Evolutionary conservation across 2,329 filamentous ascomycete genomes (phyloP), one percentile per base, ranked within the genome.

Genomic region (Fusarium sp.): DNA sequence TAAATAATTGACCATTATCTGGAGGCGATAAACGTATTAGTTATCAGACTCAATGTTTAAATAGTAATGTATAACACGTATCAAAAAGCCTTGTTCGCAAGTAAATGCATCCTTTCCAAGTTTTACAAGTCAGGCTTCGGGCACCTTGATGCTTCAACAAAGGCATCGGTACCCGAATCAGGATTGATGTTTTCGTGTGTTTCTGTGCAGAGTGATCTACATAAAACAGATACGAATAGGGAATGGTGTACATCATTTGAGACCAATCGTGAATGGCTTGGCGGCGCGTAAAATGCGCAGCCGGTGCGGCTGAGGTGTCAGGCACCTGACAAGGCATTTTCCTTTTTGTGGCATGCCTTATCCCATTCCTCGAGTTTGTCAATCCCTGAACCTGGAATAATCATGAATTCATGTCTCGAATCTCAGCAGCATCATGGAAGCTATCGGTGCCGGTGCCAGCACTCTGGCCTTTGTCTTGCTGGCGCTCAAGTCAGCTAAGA

Each of bases 391-490:
- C 18, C 34, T 38, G 18, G 6, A 11, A 6, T 11, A 6, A 38
- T n/a, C 10, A 38, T n/a, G 18, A 4, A 38, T 7, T 4, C 11
- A n/a, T 18, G 34, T 18, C 3, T n/a, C 34, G 6, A 6, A 7
- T 1, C 5, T 11, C 1, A 38, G 10, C 3, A 38, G 34, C 34
- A 38, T 7, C 6, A 38, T 38, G 34, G 34, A 38, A 38, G 34
- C 34, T 5, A 38, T 38, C 34, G 34, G 34, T 38, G 34, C 34
- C 10, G 63, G 62, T n/a, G 63, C 63, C 7, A 66, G 62, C 14
- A 66, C 63, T 2, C 12, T 66, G 27, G 63, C 62, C 11, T 66
- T 66, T 24, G 49, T 66, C 8, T 40, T 66, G 4, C 8, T 66
- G 2, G 63, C 54, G 6, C 55, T 66, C 18, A 66, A 66, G 32